Evolutionary conservation across 2,329 filamentous ascomycete species (phyloP), one percentile per base, ranked within the genome.

Genomic region (Lachnellula arida): DNA sequence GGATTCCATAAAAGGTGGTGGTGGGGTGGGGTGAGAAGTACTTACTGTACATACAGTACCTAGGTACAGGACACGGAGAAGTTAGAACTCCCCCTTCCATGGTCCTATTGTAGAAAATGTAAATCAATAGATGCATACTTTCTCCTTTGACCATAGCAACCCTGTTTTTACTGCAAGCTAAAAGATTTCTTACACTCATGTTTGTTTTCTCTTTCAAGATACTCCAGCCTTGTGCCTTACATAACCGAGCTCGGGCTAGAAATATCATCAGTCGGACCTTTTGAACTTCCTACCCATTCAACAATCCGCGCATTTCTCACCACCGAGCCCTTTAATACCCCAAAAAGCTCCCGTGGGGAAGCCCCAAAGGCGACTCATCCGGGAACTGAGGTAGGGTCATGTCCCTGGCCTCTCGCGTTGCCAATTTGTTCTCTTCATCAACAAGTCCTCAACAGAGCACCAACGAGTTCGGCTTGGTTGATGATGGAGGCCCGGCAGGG

Each of bases 351-450:
- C 49, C 46, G 19, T 43, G 32, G 19, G 59, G 57, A 55, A 58
- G 54, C 56, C 48, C 52, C 55, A 51, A 52, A 55, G 59, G 59
- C 54, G 56, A 58, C 57, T 57, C 46, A 40, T 53, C 49, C 47
- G 51, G 56, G 49, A 63, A 57, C 54, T 63, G 66, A 68, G 66
- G 65, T 64, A 68, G 68, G 70, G 78, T 74, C 74, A 83, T 82
- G 81, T 82, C 79, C 75, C 73, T 81, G 73, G 76, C 76, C 70
- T 80, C 79, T 70, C 75, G 76, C 63, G 72, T 82, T 66, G 72
- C 75, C 68, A 76, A 73, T 69, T 70, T 80, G 70, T 78, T 82
- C 71, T 72, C 78, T 72, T 70, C 73, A 61, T 62, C 66, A 60
- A 55, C 65, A 54, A 59, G 46, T 46, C 49, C 58, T 37, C 55